Conservation (phyloP, 176 grass and related monocot species). For the Dactylis glomerata region DNA sequence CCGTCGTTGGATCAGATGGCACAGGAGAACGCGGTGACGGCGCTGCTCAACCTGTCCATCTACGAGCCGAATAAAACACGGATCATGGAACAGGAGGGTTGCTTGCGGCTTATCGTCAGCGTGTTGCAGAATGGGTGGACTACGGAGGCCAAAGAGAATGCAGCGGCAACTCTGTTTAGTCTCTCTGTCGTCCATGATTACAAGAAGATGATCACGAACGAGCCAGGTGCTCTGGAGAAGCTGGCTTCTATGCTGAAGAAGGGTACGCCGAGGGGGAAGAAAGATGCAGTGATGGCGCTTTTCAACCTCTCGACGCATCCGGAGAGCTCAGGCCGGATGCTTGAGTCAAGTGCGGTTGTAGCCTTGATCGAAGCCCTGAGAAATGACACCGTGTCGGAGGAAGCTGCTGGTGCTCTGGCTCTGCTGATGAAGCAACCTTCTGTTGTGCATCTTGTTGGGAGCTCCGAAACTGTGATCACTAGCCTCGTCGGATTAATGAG, state of each 20-base stretch:
- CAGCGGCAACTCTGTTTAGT: constrained; percentile 92
- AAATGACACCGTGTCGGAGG: constrained; percentile 79
- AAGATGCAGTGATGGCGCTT: constrained; percentile 96
- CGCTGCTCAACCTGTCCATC: constrained; percentile 85
- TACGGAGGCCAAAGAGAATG: constrained; percentile 85
- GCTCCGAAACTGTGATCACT: constrained; percentile 52
- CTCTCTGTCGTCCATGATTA: constrained; percentile 90
- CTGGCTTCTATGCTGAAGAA: constrained; percentile 69
- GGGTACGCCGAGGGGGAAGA: constrained; percentile 78
- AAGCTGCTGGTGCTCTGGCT: constrained; percentile 88
- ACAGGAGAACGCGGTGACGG: constrained; percentile 93
- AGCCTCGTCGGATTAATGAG: constrained; percentile 76
- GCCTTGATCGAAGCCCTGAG: constrained; percentile 61
- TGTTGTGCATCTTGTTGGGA: constrained; percentile 61
- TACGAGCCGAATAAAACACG: constrained; percentile 75
- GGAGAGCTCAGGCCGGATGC: constrained; percentile 71
- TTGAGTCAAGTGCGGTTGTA: constrained; percentile 60
- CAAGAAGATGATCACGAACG: constrained; percentile 84
- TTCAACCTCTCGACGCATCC: constrained; percentile 96
- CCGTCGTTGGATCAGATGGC: constrained; percentile 55
- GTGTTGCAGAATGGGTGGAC: constrained; percentile 84
- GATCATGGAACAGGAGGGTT: constrained; percentile 80
- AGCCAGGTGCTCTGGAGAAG: constrained; percentile 69
- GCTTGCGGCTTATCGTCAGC: constrained; percentile 62
- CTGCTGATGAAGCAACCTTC: constrained; percentile 70